Conservation (phyloP, 257 asterid genomes). For the Nicotiana paniculata region DNA sequence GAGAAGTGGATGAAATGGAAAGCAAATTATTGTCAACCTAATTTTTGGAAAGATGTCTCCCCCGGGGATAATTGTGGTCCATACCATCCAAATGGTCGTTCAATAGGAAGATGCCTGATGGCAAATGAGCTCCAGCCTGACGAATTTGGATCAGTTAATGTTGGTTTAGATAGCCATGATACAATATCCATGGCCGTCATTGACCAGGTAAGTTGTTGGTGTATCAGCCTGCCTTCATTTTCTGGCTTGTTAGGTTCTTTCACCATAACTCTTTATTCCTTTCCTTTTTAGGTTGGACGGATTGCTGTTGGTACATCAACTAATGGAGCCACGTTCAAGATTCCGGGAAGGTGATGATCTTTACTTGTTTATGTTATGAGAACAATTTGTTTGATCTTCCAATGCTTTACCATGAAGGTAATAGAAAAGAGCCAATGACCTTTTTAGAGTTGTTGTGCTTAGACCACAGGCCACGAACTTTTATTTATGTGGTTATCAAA, state of each 20-base stretch:
- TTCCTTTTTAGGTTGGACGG: constrained; percentile 50
- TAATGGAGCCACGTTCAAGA: constrained; percentile 90
- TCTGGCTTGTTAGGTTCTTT: constrained; percentile 4
- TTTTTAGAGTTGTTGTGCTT: background rate
- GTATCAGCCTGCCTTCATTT: background rate
- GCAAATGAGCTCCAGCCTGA: constrained; percentile 11
- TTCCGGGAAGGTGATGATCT: constrained; percentile 80
- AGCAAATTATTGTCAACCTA: constrained; percentile 67
- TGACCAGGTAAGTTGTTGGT: constrained; percentile 54
- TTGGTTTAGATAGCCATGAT: constrained; percentile 66
- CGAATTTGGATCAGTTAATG: constrained; percentile 24
- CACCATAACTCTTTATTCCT: background rate
- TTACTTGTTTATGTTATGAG: background rate
- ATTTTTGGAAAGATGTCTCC: constrained; percentile 68
- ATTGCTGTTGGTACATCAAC: constrained; percentile 94
- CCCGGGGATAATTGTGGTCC: constrained; percentile 79
- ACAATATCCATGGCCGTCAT: constrained; percentile 96
- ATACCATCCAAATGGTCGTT: constrained; percentile 35
- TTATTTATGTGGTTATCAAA: background rate
- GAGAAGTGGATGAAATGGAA: constrained; percentile 80
- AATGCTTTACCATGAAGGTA: background rate
- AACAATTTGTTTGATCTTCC: background rate
- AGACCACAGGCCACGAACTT: background rate
- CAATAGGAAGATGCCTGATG: constrained; percentile 25
- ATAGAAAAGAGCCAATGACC: background rate